Percentiles rank a stretch among this genome's conserved stretches.
phyloP scores from a whole-genome alignment of 2,329 filamentous ascomycete species.

The Scolecobasidium constrictum region DNA sequence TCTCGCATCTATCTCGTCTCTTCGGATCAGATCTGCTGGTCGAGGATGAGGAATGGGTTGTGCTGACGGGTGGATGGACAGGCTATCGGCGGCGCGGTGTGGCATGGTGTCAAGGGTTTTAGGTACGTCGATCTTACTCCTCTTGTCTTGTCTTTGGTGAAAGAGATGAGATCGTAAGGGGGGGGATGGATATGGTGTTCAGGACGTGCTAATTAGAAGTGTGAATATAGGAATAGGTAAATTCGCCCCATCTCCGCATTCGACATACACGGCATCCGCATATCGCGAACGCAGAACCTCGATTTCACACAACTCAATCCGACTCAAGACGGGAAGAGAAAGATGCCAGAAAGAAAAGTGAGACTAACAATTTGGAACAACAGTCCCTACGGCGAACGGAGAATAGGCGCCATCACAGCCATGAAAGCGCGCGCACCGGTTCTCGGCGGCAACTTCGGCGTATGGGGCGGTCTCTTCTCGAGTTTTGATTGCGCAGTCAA shows the following conservation, averaged over 20 bases:
- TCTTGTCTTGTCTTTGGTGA: no score
- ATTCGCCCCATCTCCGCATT: no score
- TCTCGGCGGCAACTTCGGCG: slow-evolving; percentile 93
- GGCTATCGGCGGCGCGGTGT: slow-evolving; percentile 51
- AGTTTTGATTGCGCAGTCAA: slow-evolving; percentile 97
- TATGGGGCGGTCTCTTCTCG: slow-evolving; percentile 93
- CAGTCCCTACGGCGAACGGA: slow-evolving; percentile 70
- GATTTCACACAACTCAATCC: no score
- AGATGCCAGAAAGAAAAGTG: not conserved
- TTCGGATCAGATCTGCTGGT: no score
- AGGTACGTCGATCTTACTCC: slow-evolving; percentile 47
- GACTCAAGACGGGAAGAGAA: no score
- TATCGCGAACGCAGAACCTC: no score
- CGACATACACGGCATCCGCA: no score
- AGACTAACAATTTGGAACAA: slow-evolving; percentile 16
- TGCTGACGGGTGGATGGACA: not conserved
- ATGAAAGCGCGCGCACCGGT: slow-evolving; percentile 97
- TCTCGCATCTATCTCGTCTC: slow-evolving; percentile 4
- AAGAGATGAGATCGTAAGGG: no score
- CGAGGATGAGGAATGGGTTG: no score
- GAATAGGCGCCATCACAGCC: slow-evolving; percentile 88
- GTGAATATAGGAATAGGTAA: no score
- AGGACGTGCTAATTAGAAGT: no score
- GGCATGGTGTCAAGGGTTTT: slow-evolving; percentile 96
- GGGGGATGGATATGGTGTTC: no score